These are phyloP conservation scores for Ganoderma leucocontextum DNA, from an alignment of 1,284 basidiomycete species.

Conservation along the genomic window DNA sequence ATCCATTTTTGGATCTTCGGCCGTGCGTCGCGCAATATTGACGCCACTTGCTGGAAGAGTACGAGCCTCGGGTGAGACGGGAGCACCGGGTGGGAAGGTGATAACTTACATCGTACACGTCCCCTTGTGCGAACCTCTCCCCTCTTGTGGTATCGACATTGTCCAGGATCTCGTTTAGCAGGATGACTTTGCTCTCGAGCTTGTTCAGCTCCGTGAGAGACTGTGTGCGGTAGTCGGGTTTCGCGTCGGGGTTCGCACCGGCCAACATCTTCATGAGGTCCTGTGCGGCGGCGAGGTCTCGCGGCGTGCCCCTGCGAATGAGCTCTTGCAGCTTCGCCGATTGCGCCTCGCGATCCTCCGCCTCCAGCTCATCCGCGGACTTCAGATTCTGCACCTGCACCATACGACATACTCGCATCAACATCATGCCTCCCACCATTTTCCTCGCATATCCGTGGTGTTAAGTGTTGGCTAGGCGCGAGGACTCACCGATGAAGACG, in stretches of 20 bases:
- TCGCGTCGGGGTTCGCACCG: constrained; percentile 94
- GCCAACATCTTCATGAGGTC: constrained; percentile 98
- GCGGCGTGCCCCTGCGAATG: constrained; percentile 94
- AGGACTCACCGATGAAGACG: constrained; percentile 57
- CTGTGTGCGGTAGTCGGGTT: constrained; percentile 92
- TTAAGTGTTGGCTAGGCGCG: no score
- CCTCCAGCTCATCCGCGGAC: constrained; percentile 95
- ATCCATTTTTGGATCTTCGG: constrained; percentile 99
- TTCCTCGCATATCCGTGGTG: neutral
- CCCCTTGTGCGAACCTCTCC: constrained; percentile 85
- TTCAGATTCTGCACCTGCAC: constrained; percentile 76
- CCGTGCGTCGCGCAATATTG: constrained; percentile 83
- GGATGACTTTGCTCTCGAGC: constrained; percentile 92
- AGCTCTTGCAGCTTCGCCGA: constrained; percentile 98
- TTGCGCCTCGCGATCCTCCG: constrained; percentile 95
- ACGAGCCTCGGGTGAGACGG: constrained; percentile 10
- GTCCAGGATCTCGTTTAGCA: constrained; percentile 97
- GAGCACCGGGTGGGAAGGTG: neutral
- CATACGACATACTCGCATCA: neutral
- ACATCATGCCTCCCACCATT: neutral
- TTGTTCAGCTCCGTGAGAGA: constrained; percentile 93
- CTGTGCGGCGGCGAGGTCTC: constrained; percentile 95
- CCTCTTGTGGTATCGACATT: constrained; percentile 80
- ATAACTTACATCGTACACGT: constrained; percentile 87
- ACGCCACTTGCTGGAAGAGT: constrained; percentile 82